These are phyloP conservation scores for Ophiostoma quercus DNA, from an alignment of 2,329 filamentous ascomycete species.

Conservation along the genomic window DNA sequence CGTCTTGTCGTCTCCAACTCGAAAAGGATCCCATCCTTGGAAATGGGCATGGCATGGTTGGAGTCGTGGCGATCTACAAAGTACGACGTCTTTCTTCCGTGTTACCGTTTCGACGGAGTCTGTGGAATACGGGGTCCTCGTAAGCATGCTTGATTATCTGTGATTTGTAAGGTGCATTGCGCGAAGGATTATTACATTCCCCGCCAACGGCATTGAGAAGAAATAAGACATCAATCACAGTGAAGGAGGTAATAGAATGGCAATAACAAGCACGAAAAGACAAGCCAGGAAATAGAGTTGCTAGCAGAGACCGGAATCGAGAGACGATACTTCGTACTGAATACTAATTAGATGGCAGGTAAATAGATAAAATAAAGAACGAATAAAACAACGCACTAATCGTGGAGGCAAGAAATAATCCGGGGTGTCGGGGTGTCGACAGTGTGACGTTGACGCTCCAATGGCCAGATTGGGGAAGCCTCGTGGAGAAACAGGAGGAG, in stretches of 20 bases:
- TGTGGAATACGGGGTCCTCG: background rate
- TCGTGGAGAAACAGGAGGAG: background rate
- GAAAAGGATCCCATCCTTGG: background rate
- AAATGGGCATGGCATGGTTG: background rate
- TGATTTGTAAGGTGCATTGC: background rate
- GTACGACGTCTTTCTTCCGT: background rate
- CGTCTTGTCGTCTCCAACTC: constrained; percentile 4
- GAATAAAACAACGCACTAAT: background rate
- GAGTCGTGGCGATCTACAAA: background rate
- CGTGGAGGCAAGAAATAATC: background rate
- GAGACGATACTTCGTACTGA: background rate
- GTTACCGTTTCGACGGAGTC: background rate
- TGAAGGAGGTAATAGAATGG: background rate
- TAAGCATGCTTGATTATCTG: background rate
- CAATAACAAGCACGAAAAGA: background rate
- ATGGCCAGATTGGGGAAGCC: background rate
- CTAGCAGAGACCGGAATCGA: background rate
- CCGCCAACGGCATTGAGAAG: background rate
- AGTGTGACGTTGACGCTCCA: background rate
- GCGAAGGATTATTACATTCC: background rate
- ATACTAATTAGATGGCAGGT: background rate
- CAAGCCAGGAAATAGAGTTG: background rate
- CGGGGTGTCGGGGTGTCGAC: background rate
- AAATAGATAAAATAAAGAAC: background rate
- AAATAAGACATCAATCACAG: background rate